Base-by-base conservation (phyloP, 139 green algal genomes). In the Choricystis sp. region DNA sequence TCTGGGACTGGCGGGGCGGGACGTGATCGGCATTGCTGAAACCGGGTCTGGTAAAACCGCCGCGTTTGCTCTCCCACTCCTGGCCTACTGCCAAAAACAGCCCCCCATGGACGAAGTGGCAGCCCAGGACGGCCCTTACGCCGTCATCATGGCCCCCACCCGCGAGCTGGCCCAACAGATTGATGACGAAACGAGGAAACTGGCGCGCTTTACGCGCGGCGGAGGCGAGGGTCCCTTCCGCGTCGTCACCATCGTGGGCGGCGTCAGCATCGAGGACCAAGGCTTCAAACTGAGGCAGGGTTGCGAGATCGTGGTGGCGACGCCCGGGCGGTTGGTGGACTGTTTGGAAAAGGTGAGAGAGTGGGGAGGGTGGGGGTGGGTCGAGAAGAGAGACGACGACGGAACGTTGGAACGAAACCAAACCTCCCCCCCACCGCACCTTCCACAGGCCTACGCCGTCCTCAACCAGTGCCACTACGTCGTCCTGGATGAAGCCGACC, bases 381-480 rank as follows among this genome's bases (percentile, higher is more conserved):
- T n/a, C n/a, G n/a, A n/a, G n/a, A n/a, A n/a, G n/a, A n/a, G n/a
- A n/a, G n/a, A n/a, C n/a, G n/a, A n/a, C n/a, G n/a, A n/a, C n/a
- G n/a, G n/a, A n/a, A n/a, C n/a, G n/a, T n/a, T n/a, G n/a, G n/a
- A n/a, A n/a, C n/a, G n/a, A n/a, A n/a, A n/a, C n/a, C n/a, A n/a
- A n/a, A n/a, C n/a, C n/a, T n/a, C n/a, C n/a, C n/a, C n/a, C n/a
- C n/a, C 16, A 21, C 56, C 59, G 26, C 22, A 25, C 59, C 16
- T 49, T 30, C n/a, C n/a, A n/a, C 65, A 69, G 65, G 63, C 26
- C 57, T 70, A 2, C 63, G 64, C 60, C 31, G 90, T 96, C 72
- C 83, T 98, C 14, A 96, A 96, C 74, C 93, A 99, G 83, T 99
- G 93, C 82, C 93, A 97, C 79, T 99, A 97, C 68, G 85, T 99